These are phyloP conservation scores for Yarrowia bubula DNA, from an alignment of 805 yeast species.

Conservation along the genomic window DNA sequence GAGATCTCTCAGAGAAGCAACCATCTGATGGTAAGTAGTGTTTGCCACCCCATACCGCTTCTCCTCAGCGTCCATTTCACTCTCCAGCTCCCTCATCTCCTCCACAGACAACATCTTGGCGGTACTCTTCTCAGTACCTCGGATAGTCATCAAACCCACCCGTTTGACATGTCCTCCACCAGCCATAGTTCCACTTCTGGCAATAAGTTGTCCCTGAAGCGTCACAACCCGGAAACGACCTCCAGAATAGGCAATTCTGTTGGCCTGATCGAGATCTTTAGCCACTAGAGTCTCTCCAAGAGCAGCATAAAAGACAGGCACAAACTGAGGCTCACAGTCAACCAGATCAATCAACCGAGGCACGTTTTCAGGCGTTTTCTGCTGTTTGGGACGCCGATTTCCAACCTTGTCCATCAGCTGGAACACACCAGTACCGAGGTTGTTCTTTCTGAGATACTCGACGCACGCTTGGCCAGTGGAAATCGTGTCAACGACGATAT, in stretches of 20 bases:
- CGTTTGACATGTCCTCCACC: slow-evolving; percentile 81
- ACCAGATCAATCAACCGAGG: slow-evolving; percentile 86
- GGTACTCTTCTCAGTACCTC: slow-evolving; percentile 37
- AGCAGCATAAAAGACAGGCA: slow-evolving; percentile 87
- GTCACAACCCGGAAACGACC: slow-evolving; percentile 88
- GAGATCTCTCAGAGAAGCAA: slow-evolving; percentile 53
- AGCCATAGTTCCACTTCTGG: slow-evolving; percentile 89
- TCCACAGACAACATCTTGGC: slow-evolving; percentile 50
- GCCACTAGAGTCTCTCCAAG: slow-evolving; percentile 88
- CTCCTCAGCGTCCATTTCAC: slow-evolving; percentile 55
- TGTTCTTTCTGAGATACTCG: slow-evolving; percentile 75
- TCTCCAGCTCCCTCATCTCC: slow-evolving; percentile 54
- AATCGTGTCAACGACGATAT: slow-evolving; percentile 84
- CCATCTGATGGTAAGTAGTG: slow-evolving; percentile 58
- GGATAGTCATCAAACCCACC: slow-evolving; percentile 65
- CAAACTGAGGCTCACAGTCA: slow-evolving; percentile 64
- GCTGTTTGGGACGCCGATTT: slow-evolving; percentile 41
- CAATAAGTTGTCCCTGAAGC: slow-evolving; percentile 85
- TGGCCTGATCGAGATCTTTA: slow-evolving; percentile 71
- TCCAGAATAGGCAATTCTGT: slow-evolving; percentile 79
- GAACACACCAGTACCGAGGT: slow-evolving; percentile 85
- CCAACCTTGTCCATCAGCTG: slow-evolving; percentile 75
- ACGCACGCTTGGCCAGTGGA: slow-evolving; percentile 74
- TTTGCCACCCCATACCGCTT: slow-evolving; percentile 45
- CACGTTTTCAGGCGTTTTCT: slow-evolving; percentile 69